Conservation (phyloP, 2,329 filamentous ascomycete species). For the Parasarocladium wereldwijsianum region DNA sequence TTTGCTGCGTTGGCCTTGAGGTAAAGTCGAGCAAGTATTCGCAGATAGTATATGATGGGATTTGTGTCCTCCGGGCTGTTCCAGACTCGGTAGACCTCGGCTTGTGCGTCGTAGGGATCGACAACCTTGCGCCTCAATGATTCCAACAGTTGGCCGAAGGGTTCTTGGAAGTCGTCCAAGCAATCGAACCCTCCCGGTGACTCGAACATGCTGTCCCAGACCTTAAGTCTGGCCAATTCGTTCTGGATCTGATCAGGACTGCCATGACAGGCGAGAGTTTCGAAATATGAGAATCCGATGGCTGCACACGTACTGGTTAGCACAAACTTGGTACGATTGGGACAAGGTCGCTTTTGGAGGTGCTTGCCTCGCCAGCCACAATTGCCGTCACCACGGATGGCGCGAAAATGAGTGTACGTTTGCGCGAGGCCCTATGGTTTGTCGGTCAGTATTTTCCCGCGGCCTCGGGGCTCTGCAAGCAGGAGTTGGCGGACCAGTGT, state of each 20-base stretch:
- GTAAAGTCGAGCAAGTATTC: constrained; percentile 73
- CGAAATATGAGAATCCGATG: constrained; percentile 86
- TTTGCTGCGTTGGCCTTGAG: constrained; percentile 58
- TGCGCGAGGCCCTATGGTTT: constrained; percentile 50
- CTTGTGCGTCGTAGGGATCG: constrained; percentile 40
- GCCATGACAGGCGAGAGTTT: constrained; percentile 58
- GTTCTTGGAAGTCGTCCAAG: constrained; percentile 71
- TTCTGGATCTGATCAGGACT: constrained; percentile 49
- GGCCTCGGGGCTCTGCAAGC: not conserved
- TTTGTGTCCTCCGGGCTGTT: constrained; percentile 56
- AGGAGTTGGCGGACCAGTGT: constrained; percentile 52
- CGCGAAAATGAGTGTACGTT: constrained; percentile 77
- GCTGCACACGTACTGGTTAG: constrained; percentile 36
- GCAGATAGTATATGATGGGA: constrained; percentile 70
- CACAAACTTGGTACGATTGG: not conserved
- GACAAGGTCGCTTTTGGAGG: not conserved
- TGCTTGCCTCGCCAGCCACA: constrained; percentile 92
- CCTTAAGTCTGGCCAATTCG: constrained; percentile 59
- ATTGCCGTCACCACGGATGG: constrained; percentile 82
- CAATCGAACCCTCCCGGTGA: constrained; percentile 56
- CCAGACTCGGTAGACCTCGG: constrained; percentile 49
- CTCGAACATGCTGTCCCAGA: constrained; percentile 55
- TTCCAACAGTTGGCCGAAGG: constrained; percentile 53
- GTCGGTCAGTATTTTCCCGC: not conserved
- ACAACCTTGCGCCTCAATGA: constrained; percentile 45